phyloP scores from a whole-genome alignment of 225 moss, liverwort and hornwort genomes.

The Pleurozium schreberi region DNA sequence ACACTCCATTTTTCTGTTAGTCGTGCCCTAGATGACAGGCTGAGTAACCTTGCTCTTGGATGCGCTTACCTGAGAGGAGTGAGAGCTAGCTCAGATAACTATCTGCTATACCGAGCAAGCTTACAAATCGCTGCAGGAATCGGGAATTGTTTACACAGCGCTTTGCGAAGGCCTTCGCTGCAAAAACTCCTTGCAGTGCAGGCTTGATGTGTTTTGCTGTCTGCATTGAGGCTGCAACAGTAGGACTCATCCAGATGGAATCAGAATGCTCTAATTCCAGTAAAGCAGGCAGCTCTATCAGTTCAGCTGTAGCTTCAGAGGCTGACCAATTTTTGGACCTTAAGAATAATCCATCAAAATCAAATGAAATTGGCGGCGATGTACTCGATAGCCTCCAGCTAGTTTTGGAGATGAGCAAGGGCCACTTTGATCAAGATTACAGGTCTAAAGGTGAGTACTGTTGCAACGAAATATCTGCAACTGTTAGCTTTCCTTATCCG shows the following conservation, averaged over 20 bases:
- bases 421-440: constrained; percentile 46
- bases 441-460: constrained; percentile 36
- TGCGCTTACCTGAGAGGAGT: not conserved
- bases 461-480: not conserved
- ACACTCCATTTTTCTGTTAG: not conserved
- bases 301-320: not conserved
- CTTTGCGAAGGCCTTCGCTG: constrained; percentile 44
- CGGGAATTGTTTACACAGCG: constrained; percentile 39
- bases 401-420: constrained; percentile 45
- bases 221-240: constrained; percentile 66
- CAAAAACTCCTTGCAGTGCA: constrained; percentile 39
- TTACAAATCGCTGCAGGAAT: constrained; percentile 32
- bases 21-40: not conserved
- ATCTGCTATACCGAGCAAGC: not conserved
- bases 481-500: not conserved
- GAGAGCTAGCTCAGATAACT: not conserved
- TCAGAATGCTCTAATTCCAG: not conserved
- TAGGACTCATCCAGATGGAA: constrained; percentile 18
- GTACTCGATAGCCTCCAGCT: constrained; percentile 53
- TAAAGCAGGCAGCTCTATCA: not conserved
- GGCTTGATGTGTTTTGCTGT: constrained; percentile 56
- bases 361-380: constrained; percentile 12
- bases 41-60: not conserved
- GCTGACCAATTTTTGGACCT: constrained; percentile 4
- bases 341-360: not conserved